Evolutionary conservation across 1,284 basidiomycete species (phyloP), one percentile per base, ranked within the genome.

Genomic region (Sporisorium sorghi): DNA sequence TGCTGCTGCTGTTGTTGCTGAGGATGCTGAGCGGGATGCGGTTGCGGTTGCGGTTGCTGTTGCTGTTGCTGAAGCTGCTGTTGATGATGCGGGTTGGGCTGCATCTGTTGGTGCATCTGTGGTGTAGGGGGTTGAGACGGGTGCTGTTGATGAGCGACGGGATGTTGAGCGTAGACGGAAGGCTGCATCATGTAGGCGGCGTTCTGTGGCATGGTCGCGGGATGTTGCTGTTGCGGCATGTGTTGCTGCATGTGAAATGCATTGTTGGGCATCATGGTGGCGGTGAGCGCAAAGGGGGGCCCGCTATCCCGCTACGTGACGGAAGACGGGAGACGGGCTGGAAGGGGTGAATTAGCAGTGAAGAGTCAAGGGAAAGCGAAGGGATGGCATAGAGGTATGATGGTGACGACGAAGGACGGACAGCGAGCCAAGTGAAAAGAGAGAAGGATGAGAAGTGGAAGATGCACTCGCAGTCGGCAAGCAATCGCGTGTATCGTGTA

Each of bases 261-360:
- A 40, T 57, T 66, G 39, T 69, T 69, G 58, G 72, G 72, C 52
- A 74, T 66, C 72, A 74, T 74, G 32, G 24, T 71, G 52, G 37
- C 32, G 35, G 23, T 17, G 44, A 39, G 40, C 26, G 15, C n/a
- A n/a, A 33, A 26, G 47, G n/a, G n/a, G n/a, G n/a, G n/a, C n/a
- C 11, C 19, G 30, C 32, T 14, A 12, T 21, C 39, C 28, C 30
- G 39, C 28, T n/a, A 19, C 21, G 23, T 6, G 26, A 46, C 24
- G 43, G 7, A 6, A 32, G 33, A 21, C n/a, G 33, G 23, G 37
- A 30, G 47, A 30, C 24, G 17, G 26, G n/a, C 26, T 40, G n/a
- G 44, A 21, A n/a, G n/a, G n/a, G n/a, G n/a, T n/a, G n/a, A n/a
- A n/a, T n/a, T 42, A 26, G 15, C 5, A 1, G 44, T 26, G 44